Base-by-base conservation (phyloP, 371 early-diverging fungal genomes). In the Blastocladiella emersonii region DNA sequence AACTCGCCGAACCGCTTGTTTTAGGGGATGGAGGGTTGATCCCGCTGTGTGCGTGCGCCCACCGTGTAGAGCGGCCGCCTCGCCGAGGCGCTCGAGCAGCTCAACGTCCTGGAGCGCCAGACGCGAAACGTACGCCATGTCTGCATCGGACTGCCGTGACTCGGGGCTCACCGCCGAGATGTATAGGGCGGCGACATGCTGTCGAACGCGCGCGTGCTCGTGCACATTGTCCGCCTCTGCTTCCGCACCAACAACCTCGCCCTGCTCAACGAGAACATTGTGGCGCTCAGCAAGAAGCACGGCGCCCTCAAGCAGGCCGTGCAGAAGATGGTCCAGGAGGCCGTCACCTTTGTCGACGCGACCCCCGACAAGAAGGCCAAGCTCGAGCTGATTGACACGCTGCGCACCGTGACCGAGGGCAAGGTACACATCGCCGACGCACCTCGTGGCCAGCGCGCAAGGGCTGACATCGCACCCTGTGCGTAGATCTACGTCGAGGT, bases 401-500 rank as follows among this genome's bases (percentile, higher is more conserved):
- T 98, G 70, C 80, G 97, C 44, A 88, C 86, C 17, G 94, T 96
- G 6, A 98, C 98, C 4, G 98, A 97, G 66, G 98, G 96, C 64
- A 97, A 95, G 82, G 90, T 90, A 78, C 13, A 37, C 37, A 2
- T 49, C 25, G 36, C 34, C 12, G 17, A 23, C n/a, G n/a, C n/a
- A n/a, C n/a, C n/a, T n/a, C n/a, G n/a, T n/a, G n/a, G n/a, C n/a
- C 27, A 56, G 34, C 13, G 57, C 39, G 8, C 15, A n/a, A 10
- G 25, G 53, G 25, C 53, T 34, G 19, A n/a, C n/a, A n/a, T n/a
- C n/a, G n/a, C n/a, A n/a, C n/a, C n/a, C n/a, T n/a, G n/a, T n/a
- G n/a, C n/a, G 37, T 56, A 89, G 90, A 95, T 98, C 59, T 95
- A 90, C 71, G 93, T 98, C 15, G 98, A 98, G 76, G 93, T 93